These are phyloP conservation scores for Saitozyma podzolica DNA, from an alignment of 768 basidiomycete species.

Conservation along the genomic window DNA sequence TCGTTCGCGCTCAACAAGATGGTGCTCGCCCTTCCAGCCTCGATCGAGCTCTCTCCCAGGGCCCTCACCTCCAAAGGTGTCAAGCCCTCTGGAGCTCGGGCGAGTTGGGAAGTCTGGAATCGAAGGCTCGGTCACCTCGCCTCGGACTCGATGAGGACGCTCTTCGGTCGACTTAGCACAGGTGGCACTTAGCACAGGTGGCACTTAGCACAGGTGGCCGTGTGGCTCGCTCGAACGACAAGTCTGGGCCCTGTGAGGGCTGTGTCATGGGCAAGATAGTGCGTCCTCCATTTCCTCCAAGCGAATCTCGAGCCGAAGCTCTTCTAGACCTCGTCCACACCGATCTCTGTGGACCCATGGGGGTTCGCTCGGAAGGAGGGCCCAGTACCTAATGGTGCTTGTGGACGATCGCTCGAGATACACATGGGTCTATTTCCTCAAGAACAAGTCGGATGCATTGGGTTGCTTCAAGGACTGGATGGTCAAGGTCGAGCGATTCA, in stretches of 20 bases:
- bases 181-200: too few relatives aligned
- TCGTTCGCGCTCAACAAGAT: constrained; percentile 1
- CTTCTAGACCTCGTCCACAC: constrained; percentile 14
- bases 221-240: constrained; percentile 3
- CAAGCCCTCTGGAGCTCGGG: background rate
- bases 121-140: constrained; percentile 11
- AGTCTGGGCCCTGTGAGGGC: constrained; percentile 5
- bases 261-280: background rate
- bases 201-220: too few relatives aligned
- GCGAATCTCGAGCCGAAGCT: too few relatives aligned
- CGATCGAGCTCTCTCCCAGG: background rate
- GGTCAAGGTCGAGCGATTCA: constrained; percentile 4
- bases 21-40: constrained; percentile 3
- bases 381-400: constrained; percentile 9
- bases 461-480: constrained; percentile 12
- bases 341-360: constrained; percentile 8
- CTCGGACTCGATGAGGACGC: constrained; percentile 6
- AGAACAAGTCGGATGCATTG: constrained; percentile 10
- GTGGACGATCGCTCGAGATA: constrained; percentile 14
- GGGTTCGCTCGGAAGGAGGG: constrained; percentile 4
- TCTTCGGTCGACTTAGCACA: constrained; percentile 8
- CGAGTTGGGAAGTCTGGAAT: constrained; percentile 6
- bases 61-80: background rate
- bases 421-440: constrained; percentile 6
- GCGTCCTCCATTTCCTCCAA: too few relatives aligned